Evolutionary conservation across 306 rosid genomes (phyloP).

Genomic region (Castanea sativa): DNA sequence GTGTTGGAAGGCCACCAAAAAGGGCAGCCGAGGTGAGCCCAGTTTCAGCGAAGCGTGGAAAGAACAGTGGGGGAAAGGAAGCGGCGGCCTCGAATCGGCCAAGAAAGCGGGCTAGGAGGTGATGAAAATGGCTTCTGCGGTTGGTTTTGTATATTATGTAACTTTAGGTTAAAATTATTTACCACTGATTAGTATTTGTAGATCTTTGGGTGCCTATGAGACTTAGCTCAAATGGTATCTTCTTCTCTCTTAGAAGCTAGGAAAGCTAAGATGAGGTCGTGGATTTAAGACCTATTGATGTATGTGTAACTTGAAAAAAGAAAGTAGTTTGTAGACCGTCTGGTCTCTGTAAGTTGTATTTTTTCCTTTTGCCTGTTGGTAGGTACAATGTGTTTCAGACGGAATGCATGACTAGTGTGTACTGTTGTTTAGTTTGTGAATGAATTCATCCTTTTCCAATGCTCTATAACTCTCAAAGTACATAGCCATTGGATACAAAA

Average conservation of each 20-base stretch:
- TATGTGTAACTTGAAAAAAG: too few relatives aligned
- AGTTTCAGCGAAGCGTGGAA: slow-evolving; percentile 52
- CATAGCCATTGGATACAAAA: too few relatives aligned
- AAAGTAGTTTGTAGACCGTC: neutral
- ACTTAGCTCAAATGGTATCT: too few relatives aligned
- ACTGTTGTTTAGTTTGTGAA: neutral
- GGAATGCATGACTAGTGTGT: slow-evolving; percentile 29
- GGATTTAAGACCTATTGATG: too few relatives aligned
- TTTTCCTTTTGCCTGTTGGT: neutral
- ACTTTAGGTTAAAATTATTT: slow-evolving; percentile 12
- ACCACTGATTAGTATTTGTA: neutral
- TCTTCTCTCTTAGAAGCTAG: too few relatives aligned
- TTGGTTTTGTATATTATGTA: slow-evolving; percentile 19
- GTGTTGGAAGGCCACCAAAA: slow-evolving; percentile 82
- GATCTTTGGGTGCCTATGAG: neutral
- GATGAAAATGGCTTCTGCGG: slow-evolving; percentile 11
- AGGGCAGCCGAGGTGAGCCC: slow-evolving; percentile 40
- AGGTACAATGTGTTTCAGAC: slow-evolving; percentile 4
- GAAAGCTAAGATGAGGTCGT: too few relatives aligned
- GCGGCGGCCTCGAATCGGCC: slow-evolving; percentile 48
- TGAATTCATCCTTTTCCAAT: neutral
- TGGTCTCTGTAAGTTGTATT: neutral
- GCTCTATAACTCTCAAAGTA: neutral
- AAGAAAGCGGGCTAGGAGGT: slow-evolving; percentile 61
- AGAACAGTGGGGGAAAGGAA: slow-evolving; percentile 56